These are phyloP conservation scores for Allium sativum DNA, from an alignment of 106 monocot species.

Conservation along the genomic window DNA sequence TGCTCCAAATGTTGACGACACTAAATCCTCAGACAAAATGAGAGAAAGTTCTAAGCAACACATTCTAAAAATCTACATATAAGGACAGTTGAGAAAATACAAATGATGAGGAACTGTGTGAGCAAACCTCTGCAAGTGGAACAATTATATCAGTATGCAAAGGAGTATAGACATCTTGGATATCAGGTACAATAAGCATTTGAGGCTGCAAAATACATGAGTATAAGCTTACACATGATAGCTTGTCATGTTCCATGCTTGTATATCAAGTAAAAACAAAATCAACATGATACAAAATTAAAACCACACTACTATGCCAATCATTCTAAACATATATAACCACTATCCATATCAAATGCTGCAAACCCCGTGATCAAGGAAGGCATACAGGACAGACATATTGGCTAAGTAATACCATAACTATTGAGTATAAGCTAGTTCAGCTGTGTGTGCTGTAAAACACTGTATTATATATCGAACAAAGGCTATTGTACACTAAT, in stretches of 20 bases:
- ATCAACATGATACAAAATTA: too few species aligned
- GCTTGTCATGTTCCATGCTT: neutral
- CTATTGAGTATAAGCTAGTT: too few species aligned
- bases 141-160: constrained; percentile 83
- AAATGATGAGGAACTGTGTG: neutral
- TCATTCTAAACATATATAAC: too few species aligned
- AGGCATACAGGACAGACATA: too few species aligned
- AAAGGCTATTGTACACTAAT: too few species aligned
- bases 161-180: constrained; percentile 98
- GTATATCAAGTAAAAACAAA: too few species aligned
- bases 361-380: too few species aligned
- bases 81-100: neutral
- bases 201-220: constrained; percentile 47
- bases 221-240: neutral
- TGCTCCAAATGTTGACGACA: constrained; percentile 89
- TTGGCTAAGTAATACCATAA: too few species aligned
- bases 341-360: too few species aligned
- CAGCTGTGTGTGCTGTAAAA: too few species aligned
- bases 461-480: too few species aligned
- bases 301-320: too few species aligned
- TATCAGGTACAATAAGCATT: constrained; percentile 97
- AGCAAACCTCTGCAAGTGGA: constrained; percentile 69
- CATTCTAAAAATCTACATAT: neutral
- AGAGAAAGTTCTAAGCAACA: constrained; percentile 18
- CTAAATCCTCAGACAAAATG: constrained; percentile 37